Base-by-base conservation (phyloP, 345 rosid genomes). In the Arabis hirsuta region DNA sequence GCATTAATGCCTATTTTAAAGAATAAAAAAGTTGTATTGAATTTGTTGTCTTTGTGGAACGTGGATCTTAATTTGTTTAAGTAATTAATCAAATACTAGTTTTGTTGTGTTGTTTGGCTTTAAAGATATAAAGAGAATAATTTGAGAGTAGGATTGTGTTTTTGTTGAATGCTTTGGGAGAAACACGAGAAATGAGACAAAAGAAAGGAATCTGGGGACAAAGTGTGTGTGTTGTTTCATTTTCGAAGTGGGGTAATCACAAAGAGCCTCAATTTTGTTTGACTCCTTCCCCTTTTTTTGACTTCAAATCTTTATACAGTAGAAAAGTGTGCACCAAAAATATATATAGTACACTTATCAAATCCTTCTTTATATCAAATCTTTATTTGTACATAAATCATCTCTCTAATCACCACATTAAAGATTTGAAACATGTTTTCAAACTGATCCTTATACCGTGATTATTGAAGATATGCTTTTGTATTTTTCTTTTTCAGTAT, bases 191-290 rank as follows among this genome's bases (percentile, higher is more conserved):
- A 70, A 76, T 63, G 72, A 76, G 72, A 76, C 80, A 78, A 73
- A 82, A 80, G 84, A 82, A 80, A 80, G 78, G 86, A 83, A 81
- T 78, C 78, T 65, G 64, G 84, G 56, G 90, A 87, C 92, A 89
- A 78, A 69, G 76, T 78, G 83, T 70, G 75, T 67, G 76, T 82
- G 88, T 79, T 71, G 65, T 67, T 83, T 89, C 96, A 85, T 90
- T 89, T 88, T 89, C 96, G 53, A 56, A 55, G 90, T 83, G 91
- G 86, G 87, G 83, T 44, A 70, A 54, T 32, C 64, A 43, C 76
- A 79, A 69, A 73, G 73, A 70, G 60, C 52, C 54, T 79, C 73
- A 19, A 19, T 73, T 81, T 78, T 59, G 73, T 77, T 84, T 85
- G 93, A 86, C 90, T 58, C 72, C 63, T 42, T 6, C 2, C 47